Base-by-base conservation (phyloP, 371 early-diverging fungal genomes). In the Syncephalastrum monosporum region DNA sequence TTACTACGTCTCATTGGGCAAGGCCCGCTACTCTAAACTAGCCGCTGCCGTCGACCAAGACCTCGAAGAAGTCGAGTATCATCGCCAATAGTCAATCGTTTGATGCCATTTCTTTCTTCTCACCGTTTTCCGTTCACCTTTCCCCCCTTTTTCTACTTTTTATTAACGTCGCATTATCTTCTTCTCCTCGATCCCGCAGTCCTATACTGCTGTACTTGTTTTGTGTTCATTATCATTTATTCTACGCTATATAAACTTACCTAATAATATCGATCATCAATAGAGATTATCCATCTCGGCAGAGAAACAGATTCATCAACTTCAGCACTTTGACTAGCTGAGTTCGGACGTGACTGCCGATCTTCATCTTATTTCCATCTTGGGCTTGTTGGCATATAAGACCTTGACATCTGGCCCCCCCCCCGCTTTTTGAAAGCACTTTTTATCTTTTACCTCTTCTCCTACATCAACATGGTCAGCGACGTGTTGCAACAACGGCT, bases 21-120 rank as follows among this genome's bases (percentile, higher is more conserved):
- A 57, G 55, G 50, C 60, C 4, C 65, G 63, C 2, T 75, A 75
- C 46, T 67, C 75, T 17, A 69, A 72, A 46, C 25, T 75, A 13
- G 56, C 63, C 6, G 54, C 60, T 13, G 17, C 47, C 14, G 56
- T 57, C 5, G 63, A 57, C 24, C 56, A 57, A 41, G 63, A 63
- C 17, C 50, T 63, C 33, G 63, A 63, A 16, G 60, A 60, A n/a
- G 41, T 60, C 43, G 53, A 48, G 10, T 46, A 60, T 43, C 42
- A 48, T 38, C 38, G 38, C 8, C 38, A 33, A 10, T 33, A 33
- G 10, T 33, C 38, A 10, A 33, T 1, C 38, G 5, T 33, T 10
- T 12, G 6, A 33, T 33, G 10, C 38, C 2, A 8, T 6, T 33
- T 5, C 2, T 12, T 1, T 10, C 8, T 33, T 33, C 12, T 33